Evolutionary conservation across 2,329 filamentous ascomycete species (phyloP).

Genomic region (Trichoderma brevicompactum): DNA sequence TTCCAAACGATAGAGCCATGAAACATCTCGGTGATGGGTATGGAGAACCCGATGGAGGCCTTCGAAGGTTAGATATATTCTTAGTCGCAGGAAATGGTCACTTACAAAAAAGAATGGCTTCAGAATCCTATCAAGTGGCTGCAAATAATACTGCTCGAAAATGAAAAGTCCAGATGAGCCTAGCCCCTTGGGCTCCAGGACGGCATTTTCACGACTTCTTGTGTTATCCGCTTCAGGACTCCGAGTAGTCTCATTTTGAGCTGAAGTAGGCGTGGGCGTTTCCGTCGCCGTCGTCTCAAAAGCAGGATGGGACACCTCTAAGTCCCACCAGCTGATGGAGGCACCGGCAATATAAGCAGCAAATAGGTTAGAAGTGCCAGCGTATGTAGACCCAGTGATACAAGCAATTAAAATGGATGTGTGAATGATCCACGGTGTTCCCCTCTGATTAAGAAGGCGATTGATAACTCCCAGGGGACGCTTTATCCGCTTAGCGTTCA

Average conservation of each 20-base stretch:
- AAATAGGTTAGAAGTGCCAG: constrained; percentile 66
- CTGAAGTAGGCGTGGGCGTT: not conserved
- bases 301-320: constrained; percentile 37
- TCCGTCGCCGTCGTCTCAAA: not conserved
- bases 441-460: constrained; percentile 34
- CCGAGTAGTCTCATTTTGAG: not conserved
- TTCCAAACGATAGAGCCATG: constrained; percentile 67
- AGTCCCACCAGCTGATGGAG: constrained; percentile 63
- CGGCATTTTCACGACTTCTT: not conserved
- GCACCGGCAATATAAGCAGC: constrained; percentile 67
- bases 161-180: constrained; percentile 35
- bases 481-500: constrained; percentile 42
- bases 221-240: not conserved
- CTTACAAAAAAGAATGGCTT: constrained; percentile 73
- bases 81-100: not conserved
- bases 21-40: constrained; percentile 75
- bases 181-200: constrained; percentile 35
- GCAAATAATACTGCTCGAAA: constrained; percentile 42
- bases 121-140: constrained; percentile 54
- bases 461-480: constrained; percentile 34
- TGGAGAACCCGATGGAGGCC: constrained; percentile 72
- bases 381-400: constrained; percentile 58
- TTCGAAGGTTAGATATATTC: not conserved
- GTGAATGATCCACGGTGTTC: constrained; percentile 50
- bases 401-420: constrained; percentile 54